phyloP scores from a whole-genome alignment of 305 asterid genomes.

The Euphrasia arctica region DNA sequence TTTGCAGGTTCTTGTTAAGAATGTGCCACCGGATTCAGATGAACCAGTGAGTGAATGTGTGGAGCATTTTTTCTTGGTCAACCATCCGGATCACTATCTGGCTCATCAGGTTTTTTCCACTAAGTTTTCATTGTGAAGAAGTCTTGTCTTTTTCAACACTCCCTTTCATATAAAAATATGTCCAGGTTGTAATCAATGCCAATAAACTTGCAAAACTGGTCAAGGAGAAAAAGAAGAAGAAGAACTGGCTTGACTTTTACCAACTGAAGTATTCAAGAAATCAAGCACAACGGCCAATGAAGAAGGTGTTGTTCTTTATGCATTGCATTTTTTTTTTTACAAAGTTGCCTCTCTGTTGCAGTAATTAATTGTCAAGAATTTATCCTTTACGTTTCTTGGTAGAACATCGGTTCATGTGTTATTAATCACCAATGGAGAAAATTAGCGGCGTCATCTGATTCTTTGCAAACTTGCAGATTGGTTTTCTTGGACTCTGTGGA shows the following conservation, averaged over 20 bases:
- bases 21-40: conserved; percentile 94
- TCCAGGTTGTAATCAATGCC: conserved; percentile 85
- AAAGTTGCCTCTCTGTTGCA: not conserved
- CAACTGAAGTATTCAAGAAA: conserved; percentile 77
- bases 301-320: conserved; percentile 45
- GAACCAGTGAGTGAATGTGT: conserved; percentile 86
- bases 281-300: conserved; percentile 53
- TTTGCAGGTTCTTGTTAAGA: conserved; percentile 77
- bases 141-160: no score
- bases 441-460: no score
- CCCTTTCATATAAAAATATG: conserved; percentile 19
- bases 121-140: no score
- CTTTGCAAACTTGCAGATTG: conserved; percentile 62
- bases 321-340: conserved; percentile 1
- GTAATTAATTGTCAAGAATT: conserved; percentile 10
- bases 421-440: no score
- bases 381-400: not conserved
- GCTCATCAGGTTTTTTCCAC: conserved; percentile 87
- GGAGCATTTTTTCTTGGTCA: conserved; percentile 98
- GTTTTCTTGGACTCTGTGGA: conserved; percentile 86
- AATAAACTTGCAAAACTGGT: conserved; percentile 77
- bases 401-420: no score
- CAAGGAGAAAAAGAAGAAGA: conserved; percentile 59
- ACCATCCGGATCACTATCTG: conserved; percentile 89
- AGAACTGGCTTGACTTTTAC: conserved; percentile 95